These are phyloP conservation scores for Trichocladium antarcticum DNA, from an alignment of 495 filamentous ascomycete species.

Conservation along the genomic window DNA sequence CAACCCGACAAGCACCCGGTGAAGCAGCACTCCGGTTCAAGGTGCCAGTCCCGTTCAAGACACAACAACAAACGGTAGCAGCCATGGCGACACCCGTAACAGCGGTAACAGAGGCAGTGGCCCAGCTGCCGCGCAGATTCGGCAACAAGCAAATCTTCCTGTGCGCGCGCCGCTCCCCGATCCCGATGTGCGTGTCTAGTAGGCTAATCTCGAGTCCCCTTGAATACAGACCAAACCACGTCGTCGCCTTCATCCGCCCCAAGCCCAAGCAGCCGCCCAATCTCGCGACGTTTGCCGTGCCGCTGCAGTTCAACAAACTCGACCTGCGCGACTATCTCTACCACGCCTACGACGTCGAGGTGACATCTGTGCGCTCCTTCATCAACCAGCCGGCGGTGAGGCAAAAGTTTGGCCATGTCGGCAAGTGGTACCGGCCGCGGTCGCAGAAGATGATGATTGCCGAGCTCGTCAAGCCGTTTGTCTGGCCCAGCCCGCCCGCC, in stretches of 20 bases:
- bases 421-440: conserved; percentile 47
- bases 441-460: conserved; percentile 84
- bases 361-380: conserved; percentile 62
- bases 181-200: background rate
- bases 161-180: conserved; percentile 33
- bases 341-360: conserved; percentile 58
- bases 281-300: conserved; percentile 75
- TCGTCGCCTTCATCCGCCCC: conserved; percentile 57
- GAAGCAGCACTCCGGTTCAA: background rate
- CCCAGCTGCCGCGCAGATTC: conserved; percentile 22
- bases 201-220: background rate
- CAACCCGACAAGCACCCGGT: background rate
- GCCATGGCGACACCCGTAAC: conserved; percentile 13
- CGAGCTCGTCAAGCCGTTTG: conserved; percentile 72
- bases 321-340: conserved; percentile 83
- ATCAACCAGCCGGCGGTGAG: conserved; percentile 56
- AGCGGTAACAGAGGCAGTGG: conserved; percentile 12
- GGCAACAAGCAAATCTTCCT: conserved; percentile 57
- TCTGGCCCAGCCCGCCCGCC: conserved; percentile 59
- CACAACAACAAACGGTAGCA: background rate
- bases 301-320: conserved; percentile 80
- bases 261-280: conserved; percentile 59
- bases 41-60: background rate
- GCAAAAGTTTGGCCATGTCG: conserved; percentile 33
- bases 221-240: conserved; percentile 58